Base-by-base conservation (phyloP, 352 stramenopile genomes). In the Phytophthora cactorum region DNA sequence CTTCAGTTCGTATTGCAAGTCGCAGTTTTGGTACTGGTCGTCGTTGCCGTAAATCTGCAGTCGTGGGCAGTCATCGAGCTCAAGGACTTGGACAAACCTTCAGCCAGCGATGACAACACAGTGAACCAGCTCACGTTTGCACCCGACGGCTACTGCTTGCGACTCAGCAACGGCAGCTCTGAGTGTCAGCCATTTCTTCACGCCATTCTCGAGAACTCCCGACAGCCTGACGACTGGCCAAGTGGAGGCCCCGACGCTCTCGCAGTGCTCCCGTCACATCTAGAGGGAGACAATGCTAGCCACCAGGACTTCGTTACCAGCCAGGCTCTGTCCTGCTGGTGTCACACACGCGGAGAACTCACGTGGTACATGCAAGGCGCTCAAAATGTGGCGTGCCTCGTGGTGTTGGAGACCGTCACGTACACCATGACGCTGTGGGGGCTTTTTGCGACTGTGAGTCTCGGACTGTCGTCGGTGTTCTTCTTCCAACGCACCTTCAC, bases 321-420 rank as follows among this genome's bases (percentile, higher is more conserved):
- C 2, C 54, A 79, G 11, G 76, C 79, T 2, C 39, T 82, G 0
- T 74, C 78, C 7, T 78, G 74, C 12, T 89, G 80, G 82, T 91
- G 82, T 36, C 66, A 75, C 8, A 65, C 61, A 12, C 53, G 58
- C 28, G 54, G 54, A 34, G 58, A 73, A 10, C 63, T 75, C 31
- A 77, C 78, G 25, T 85, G 78, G 74, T 66, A 87, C 10, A 66
- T 88, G 10, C 78, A 84, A 44, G 82, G 80, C 6, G 78, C 78
- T 0, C 64, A 85, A 59, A 84, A 73, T 36, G 75, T 88, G 66
- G 55, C 78, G 45, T 91, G 82, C 49, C 78, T 91, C 15, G 78
- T 87, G 9, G 68, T 88, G 12, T 57, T 91, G 50, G 82, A 91
- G 57, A 88, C 77, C 2, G 76, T 78, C 46, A 59, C 78, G 32